Evolutionary conservation across 176 grass and related monocot genomes (phyloP).

Genomic region (Bolboschoenus planiculmis): DNA sequence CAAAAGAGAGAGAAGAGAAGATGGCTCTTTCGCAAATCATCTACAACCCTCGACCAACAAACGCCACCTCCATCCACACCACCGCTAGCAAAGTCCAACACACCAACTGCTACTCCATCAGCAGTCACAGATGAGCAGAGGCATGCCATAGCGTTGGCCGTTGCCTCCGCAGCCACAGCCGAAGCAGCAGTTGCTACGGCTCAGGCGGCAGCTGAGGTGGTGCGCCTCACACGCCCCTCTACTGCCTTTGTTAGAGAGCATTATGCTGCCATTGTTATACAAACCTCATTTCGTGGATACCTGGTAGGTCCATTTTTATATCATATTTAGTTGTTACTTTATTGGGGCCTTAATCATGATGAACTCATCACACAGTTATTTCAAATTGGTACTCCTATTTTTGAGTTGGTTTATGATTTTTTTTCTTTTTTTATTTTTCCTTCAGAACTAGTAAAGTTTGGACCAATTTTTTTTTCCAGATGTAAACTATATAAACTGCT

Average conservation of each 20-base stretch:
- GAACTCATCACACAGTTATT: neutral
- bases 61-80: neutral
- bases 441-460: neutral
- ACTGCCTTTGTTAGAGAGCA: conserved; percentile 39
- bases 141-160: conserved; percentile 74
- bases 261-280: conserved; percentile 59
- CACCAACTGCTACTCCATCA: neutral
- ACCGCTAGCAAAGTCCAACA: neutral
- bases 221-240: conserved; percentile 50
- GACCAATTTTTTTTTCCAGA: neutral
- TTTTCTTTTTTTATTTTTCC: neutral
- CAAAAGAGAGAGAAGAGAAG: conserved; percentile 60
- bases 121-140: conserved; percentile 71
- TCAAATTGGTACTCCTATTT: neutral
- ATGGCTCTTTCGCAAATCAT: conserved; percentile 79
- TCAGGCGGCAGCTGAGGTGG: conserved; percentile 79
- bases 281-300: conserved; percentile 86
- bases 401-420: neutral
- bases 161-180: conserved; percentile 72
- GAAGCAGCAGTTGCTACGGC: conserved; percentile 80
- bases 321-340: neutral
- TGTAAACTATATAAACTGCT: neutral
- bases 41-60: conserved; percentile 28
- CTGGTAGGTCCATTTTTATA: conserved; percentile 26
- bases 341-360: neutral